Evolutionary conservation across 2,329 filamentous ascomycete genomes (phyloP), one percentile per base, ranked within the genome.

Genomic region (Emergomyces pasteurianus): DNA sequence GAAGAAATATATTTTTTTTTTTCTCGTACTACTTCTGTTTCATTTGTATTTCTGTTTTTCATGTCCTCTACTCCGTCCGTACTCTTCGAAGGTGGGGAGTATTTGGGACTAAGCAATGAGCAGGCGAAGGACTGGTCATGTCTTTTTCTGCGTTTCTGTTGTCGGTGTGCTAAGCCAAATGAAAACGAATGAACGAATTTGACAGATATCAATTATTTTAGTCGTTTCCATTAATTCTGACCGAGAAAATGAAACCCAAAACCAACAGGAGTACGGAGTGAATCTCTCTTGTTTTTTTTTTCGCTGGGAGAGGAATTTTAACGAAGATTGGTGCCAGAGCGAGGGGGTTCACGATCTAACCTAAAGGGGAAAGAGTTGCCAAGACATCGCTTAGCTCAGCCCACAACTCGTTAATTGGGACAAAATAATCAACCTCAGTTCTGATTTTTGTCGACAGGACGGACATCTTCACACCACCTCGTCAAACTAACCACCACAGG

Each of bases 401-500:
- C 73, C 74, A 75, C 73, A 74, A 74, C 65, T 75, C 70, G 70
- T 68, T 69, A 71, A 73, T 68, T 69, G 67, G 69, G 73, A 73
- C 74, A 75, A 75, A 72, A 67, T 66, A 69, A 67, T 66, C 68
- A 65, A 66, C 66, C 9, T 63, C 36, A 21, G 26, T 21, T 59
- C 26, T 21, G 46, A 70, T 68, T 69, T 70, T 70, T 71, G 68
- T 69, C 67, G 67, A 74, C 72, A 71, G 57, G 71, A 72, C 70
- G 70, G 67, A 73, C 46, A 49, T 21, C 46, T 49, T n/a, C 71
- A 69, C 70, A 75, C 69, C 70, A 74, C 73, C 70, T 72, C 73
- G 72, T 74, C 73, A 71, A 49, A 76, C 74, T 76, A 76, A 77
- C 74, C 73, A 75, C 72, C 74, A 73, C 74, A 76, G 74, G 75